Evolutionary conservation across 140 eudicot species (phyloP), one percentile per base, ranked within the genome.

Genomic region (Cichorium intybus): DNA sequence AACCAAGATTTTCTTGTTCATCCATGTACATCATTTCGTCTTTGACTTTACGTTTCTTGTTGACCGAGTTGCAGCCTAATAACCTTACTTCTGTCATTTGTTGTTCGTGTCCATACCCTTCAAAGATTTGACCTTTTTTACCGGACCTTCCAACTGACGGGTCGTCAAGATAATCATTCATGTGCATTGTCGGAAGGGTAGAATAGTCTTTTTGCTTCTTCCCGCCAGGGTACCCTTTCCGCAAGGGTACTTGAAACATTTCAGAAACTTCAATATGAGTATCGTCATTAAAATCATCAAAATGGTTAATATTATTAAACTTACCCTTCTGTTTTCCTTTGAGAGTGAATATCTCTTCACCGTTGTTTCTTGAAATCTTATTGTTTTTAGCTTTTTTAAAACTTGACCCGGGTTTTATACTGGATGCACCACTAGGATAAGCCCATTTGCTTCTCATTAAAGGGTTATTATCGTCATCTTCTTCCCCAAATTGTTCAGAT

Each of bases 361-460:
- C 75, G 3, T 68, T 66, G 66, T 58, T 74, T 56, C 76, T 77
- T 1, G 72, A 76, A 57, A 24, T 71, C 18, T 71, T 83, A 53
- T 57, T 76, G 54, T 79, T 81, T 64, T 81, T 83, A 24, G 59
- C 41, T 71, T 81, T 84, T 60, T 74, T 85, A 4, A 57, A 49
- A 46, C 61, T 73, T 35, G 75, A 63, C 45, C 72, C 81, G 17
- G 84, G 60, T 69, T 75, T 85, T 49, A 75, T 11, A 35, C 66
- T 78, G 14, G 79, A 63, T 16, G 57, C 71, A 45, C 88, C 87
- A 59, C 78, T 61, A 18, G 90, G 96, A 62, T 79, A 80, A 29
- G 96, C 95, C 92, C 84, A 79, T 74, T 88, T 88, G 80, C 95
- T 88, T 87, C 95, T 88, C 95, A 93, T 85, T 67, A 85, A 62